These are phyloP conservation scores for Blastomyces silverae DNA, from an alignment of 2,329 filamentous ascomycete species.

Conservation along the genomic window DNA sequence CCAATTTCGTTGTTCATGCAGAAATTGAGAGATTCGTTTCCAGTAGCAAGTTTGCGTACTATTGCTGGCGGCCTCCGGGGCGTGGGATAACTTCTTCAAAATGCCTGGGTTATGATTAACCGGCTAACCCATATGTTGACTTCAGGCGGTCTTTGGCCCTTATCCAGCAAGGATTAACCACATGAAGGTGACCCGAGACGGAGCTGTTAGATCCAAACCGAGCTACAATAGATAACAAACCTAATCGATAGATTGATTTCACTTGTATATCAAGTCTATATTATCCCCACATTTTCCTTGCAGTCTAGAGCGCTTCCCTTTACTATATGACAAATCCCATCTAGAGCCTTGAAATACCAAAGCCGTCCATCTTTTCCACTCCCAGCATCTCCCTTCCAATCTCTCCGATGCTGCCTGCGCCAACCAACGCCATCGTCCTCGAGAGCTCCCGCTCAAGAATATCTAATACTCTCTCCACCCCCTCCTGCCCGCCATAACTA, in stretches of 20 bases:
- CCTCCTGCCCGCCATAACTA: conserved; percentile 49
- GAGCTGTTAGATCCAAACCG: background rate
- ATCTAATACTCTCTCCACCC: conserved; percentile 48
- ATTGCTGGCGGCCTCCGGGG: background rate
- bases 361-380: conserved; percentile 20
- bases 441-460: conserved; percentile 46
- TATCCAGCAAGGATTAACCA: no score
- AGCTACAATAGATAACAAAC: background rate
- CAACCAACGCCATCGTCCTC: conserved; percentile 25
- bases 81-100: no score
- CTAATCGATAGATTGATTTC: background rate
- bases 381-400: conserved; percentile 21
- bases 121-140: no score
- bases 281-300: background rate
- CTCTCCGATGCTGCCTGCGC: conserved; percentile 21
- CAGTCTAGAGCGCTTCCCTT: background rate
- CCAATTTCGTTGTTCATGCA: background rate
- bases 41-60: background rate
- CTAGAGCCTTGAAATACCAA: conserved; percentile 21
- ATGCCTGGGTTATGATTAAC: no score
- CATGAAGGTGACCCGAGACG: no score
- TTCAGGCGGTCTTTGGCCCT: no score
- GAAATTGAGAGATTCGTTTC: background rate
- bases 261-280: background rate
- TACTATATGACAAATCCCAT: background rate